phyloP scores from a whole-genome alignment of 2,329 filamentous ascomycete species.

The Pleurostoma richardsiae region DNA sequence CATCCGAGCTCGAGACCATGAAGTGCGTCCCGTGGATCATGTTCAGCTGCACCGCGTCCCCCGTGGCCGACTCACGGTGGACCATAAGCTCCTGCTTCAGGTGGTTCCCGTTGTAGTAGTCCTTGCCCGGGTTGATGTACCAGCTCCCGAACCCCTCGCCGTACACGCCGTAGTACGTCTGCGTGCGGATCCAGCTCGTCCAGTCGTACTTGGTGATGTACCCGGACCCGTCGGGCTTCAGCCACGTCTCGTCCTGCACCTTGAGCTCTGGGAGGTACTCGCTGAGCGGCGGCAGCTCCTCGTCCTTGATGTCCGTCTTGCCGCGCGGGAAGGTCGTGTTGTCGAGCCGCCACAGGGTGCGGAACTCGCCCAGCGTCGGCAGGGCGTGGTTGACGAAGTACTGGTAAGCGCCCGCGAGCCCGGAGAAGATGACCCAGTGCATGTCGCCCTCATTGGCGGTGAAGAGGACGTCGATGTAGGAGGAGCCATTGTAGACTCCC shows the following conservation, averaged over 20 bases:
- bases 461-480: conserved; percentile 44
- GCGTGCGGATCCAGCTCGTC: conserved; percentile 22
- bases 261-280: conserved; percentile 38
- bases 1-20: conserved; percentile 26
- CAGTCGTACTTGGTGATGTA: conserved; percentile 49
- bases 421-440: conserved; percentile 45
- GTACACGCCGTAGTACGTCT: conserved; percentile 45
- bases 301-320: conserved; percentile 38
- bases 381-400: conserved; percentile 47
- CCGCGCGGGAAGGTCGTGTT: conserved; percentile 41
- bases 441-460: conserved; percentile 40
- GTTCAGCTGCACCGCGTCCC: conserved; percentile 47
- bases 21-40: conserved; percentile 50
- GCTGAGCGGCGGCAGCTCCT: conserved; percentile 32
- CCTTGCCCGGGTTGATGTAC: conserved; percentile 45
- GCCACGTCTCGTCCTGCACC: conserved; percentile 50
- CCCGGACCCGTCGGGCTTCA: conserved; percentile 33
- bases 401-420: conserved; percentile 47
- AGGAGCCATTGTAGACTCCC: conserved; percentile 21
- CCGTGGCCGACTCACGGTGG: conserved; percentile 43
- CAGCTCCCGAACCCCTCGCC: conserved; percentile 42
- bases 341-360: conserved; percentile 44
- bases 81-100: conserved; percentile 48
- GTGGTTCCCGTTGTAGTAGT: conserved; percentile 47
- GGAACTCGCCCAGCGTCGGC: conserved; percentile 41